phyloP scores from a whole-genome alignment of 73 alveolate genomes.

The Tetrahymena thermophila region DNA sequence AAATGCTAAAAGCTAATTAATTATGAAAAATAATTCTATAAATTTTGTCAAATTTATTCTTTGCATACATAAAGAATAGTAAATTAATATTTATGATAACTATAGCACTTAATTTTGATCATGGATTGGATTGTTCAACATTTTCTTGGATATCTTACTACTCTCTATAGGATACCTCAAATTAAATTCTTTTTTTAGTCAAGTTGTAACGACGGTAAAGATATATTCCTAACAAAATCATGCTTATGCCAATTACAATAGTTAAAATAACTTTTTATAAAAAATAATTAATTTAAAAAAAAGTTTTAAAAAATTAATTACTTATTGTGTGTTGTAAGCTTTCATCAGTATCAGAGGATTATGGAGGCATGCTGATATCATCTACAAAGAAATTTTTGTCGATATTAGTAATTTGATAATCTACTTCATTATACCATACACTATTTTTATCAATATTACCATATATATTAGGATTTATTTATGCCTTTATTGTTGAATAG shows the following conservation, averaged over 20 bases:
- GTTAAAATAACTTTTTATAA: background rate
- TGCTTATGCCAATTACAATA: background rate
- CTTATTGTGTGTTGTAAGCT: background rate
- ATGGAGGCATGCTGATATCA: background rate
- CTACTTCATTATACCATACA: background rate
- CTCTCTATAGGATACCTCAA: background rate
- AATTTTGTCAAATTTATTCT: no score
- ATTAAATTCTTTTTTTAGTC: background rate
- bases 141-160: background rate
- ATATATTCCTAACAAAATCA: background rate
- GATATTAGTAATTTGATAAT: background rate
- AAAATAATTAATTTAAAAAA: no score
- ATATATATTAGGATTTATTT: background rate
- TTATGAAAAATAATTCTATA: no score
- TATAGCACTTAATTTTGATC: background rate
- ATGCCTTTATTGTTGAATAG: background rate
- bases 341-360: background rate
- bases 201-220: background rate
- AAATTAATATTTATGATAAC: no score
- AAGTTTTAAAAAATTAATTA: background rate
- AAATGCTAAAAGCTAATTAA: no score
- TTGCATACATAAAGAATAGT: no score
- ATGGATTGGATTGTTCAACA: background rate
- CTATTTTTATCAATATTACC: background rate
- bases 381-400: background rate